Evolutionary conservation across 257 asterid species (phyloP).

Genomic region (Gentiana macrophylla): DNA sequence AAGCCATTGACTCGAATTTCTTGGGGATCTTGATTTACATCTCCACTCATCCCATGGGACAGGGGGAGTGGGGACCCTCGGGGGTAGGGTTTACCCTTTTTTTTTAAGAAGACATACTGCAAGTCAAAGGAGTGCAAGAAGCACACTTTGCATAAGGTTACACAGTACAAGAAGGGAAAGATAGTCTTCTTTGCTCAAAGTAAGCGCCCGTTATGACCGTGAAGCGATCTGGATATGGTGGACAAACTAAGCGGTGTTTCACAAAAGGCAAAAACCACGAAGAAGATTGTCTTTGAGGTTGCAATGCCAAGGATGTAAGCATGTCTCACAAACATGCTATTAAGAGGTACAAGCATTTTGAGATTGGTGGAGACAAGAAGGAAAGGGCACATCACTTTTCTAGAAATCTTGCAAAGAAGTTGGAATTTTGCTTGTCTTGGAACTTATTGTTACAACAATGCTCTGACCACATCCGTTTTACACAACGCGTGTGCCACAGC

Average conservation of each 20-base stretch:
- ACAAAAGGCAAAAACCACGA: constrained; percentile 81
- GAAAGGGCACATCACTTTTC: constrained; percentile 15
- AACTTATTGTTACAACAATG: no score
- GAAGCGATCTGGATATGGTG: constrained; percentile 86
- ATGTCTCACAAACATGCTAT: constrained; percentile 63
- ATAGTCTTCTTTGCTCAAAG: constrained; percentile 58
- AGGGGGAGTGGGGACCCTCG: no score
- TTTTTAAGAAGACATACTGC: constrained; percentile 54
- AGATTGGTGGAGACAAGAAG: constrained; percentile 20
- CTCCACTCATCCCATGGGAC: no score
- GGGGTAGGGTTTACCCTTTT: no score
- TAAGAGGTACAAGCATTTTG: constrained; percentile 27
- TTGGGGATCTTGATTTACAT: no score
- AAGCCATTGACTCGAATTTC: no score
- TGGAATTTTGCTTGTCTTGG: not conserved
- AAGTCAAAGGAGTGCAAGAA: constrained; percentile 72
- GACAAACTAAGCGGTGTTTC: constrained; percentile 80
- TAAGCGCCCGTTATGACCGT: constrained; percentile 62
- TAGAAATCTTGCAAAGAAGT: not conserved
- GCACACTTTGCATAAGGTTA: constrained; percentile 80
- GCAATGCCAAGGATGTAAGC: constrained; percentile 69
- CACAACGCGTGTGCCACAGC: no score
- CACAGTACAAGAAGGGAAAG: constrained; percentile 70
- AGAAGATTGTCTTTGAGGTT: constrained; percentile 72
- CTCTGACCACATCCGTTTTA: no score